A percentile compares a stretch with the other conserved stretches of the same genome.
Evolutionary conservation across 495 filamentous ascomycete species (phyloP).

Genomic region (Patellaria atrata): DNA sequence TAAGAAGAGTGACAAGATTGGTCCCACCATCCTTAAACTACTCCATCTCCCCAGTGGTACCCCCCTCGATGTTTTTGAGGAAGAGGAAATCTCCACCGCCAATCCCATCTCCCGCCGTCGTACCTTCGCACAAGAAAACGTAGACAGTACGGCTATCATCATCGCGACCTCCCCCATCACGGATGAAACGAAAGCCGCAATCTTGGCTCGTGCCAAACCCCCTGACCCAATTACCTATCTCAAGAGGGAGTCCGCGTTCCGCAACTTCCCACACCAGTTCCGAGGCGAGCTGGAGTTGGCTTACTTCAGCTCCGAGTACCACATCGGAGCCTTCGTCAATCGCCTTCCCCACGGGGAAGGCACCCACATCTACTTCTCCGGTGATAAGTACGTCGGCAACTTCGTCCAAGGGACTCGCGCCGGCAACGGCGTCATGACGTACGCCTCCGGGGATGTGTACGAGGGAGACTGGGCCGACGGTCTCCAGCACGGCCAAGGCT

Average conservation of each 20-base stretch:
- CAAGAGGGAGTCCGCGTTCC: constrained; percentile 6
- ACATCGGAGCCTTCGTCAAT: constrained; percentile 20
- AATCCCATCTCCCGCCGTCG: constrained; percentile 10
- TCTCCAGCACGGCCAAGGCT: constrained; percentile 44
- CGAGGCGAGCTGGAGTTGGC: constrained; percentile 18
- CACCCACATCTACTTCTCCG: constrained; percentile 38
- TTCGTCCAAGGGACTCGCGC: constrained; percentile 38
- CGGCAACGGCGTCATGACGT: constrained; percentile 42
- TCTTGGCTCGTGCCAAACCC: constrained; percentile 14
- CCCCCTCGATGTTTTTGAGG: constrained; percentile 17
- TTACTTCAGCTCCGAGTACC: constrained; percentile 24
- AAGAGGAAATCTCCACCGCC: constrained; percentile 14
- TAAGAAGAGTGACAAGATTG: constrained; percentile 10
- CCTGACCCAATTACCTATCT: constrained; percentile 17
- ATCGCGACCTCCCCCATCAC: constrained; percentile 14
- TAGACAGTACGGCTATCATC: constrained; percentile 17
- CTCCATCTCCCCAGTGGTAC: constrained; percentile 12
- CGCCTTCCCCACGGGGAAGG: constrained; percentile 27
- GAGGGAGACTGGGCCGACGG: constrained; percentile 43
- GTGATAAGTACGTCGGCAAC: constrained; percentile 40
- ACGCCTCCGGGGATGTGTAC: constrained; percentile 49
- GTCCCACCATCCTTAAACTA: constrained; percentile 10
- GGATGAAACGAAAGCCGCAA: constrained; percentile 10
- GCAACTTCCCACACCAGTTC: constrained; percentile 18
- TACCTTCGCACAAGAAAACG: constrained; percentile 19